Base-by-base conservation (phyloP, 2,329 filamentous ascomycete genomes). In the Colletotrichum falcatum region DNA sequence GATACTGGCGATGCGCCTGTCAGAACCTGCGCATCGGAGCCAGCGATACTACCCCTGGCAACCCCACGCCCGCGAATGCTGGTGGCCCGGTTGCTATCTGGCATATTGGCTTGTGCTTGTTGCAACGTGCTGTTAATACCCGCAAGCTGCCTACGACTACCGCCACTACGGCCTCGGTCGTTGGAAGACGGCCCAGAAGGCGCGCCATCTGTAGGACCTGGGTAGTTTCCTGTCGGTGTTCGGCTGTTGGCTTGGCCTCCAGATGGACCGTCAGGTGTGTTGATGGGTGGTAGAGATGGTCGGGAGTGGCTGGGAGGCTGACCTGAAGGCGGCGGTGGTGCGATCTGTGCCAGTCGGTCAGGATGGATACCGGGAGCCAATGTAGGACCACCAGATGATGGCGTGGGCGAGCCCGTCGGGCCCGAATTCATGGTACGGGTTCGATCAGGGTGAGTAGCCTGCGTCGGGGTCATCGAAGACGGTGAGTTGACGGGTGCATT, bases 41-140 rank as follows among this genome's bases (percentile, higher is more conserved):
- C 84, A 23, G 82, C 85, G 44, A 89, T 76, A 67, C 82, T 84
- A 62, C 80, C 81, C 83, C 78, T 35, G 81, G 72, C 75, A 81
- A 79, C 73, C 77, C 77, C 68, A 42, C 72, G 81, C 72, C 67
- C 80, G 75, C 81, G 78, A 44, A 79, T 73, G 48, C 74, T 79
- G 12, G 78, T 80, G 54, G 79, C 81, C 37, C 79, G 81, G 30
- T 76, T 78, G 44, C 73, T 61, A 1, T 81, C 80, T 1, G 77
- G 81, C 81, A 76, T 82, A 73, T 74, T 86, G 77, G 75, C 76
- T 75, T 85, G 85, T 1, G 84, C 83, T 77, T 87, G 85, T 73
- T 87, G 85, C 5, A 90, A 82, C 61, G 85, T 88, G 72, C 80
- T 89, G 74, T 90, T 89, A 70, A 91, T 90, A 55, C 87, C 86